Conservation (phyloP, 371 early-diverging fungal genomes). For the Dinochytrium kinnereticum region DNA sequence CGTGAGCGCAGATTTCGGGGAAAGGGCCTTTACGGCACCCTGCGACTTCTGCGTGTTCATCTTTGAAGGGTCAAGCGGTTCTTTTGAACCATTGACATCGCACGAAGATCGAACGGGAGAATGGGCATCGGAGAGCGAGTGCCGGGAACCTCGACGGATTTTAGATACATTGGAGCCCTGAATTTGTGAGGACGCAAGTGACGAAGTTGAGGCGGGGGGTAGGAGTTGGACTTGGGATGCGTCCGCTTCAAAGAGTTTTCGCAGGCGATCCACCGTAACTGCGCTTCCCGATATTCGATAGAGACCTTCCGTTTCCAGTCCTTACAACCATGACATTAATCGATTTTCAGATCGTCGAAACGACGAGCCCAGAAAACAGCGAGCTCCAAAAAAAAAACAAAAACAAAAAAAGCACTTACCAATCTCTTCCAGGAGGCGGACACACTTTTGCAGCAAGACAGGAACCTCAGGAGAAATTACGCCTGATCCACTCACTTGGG, state of each 20-base stretch:
- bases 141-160: conserved; percentile 33
- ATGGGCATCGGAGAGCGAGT: conserved; percentile 41
- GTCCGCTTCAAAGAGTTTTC: conserved; percentile 42
- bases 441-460: conserved; percentile 46
- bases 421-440: conserved; percentile 51
- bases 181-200: conserved; percentile 27
- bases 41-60: neutral
- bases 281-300: conserved; percentile 55
- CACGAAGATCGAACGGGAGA: conserved; percentile 38
- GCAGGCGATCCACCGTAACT: conserved; percentile 41
- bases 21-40: neutral
- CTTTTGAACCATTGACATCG: conserved; percentile 20
- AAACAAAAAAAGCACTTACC: conserved; percentile 37
- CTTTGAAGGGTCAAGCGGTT: neutral
- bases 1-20: neutral
- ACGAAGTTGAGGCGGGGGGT: conserved; percentile 30
- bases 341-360: no score
- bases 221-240: conserved; percentile 43
- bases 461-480: conserved; percentile 47
- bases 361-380: neutral
- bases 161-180: conserved; percentile 24
- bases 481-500: conserved; percentile 35
- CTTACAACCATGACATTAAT: conserved; percentile 19
- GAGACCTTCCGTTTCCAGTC: conserved; percentile 53
- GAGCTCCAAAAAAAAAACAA: neutral